A percentile compares a stretch with the other conserved stretches of the same genome.
Conservation (phyloP, 2,329 filamentous ascomycete species). For the Aspergillus sp. region DNA sequence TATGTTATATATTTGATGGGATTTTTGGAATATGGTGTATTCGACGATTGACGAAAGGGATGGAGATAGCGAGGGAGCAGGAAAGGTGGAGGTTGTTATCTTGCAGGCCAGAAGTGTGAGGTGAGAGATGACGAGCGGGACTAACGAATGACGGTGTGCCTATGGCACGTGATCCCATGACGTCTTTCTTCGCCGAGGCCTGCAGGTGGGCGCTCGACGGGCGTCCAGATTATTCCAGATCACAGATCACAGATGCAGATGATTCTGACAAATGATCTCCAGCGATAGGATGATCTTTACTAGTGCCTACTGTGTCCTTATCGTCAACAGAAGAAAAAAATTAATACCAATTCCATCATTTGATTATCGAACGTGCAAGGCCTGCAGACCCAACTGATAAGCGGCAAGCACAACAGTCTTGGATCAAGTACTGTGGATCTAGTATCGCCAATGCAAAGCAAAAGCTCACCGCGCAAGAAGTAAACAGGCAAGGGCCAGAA, state of each 20-base stretch:
- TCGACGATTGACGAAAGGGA: neutral
- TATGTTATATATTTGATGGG: neutral
- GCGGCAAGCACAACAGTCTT: neutral
- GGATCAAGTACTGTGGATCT: neutral
- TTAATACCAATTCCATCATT: neutral
- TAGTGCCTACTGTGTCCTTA: neutral
- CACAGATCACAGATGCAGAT: neutral
- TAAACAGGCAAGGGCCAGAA: constrained; percentile 4
- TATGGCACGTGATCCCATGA: constrained; percentile 2
- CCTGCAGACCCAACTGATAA: neutral
- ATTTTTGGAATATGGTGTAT: neutral
- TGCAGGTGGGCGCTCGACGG: neutral
- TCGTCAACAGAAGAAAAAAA: neutral
- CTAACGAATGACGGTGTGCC: neutral
- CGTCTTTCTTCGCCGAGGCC: neutral
- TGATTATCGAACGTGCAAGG: neutral
- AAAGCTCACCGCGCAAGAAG: neutral
- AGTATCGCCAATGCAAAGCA: neutral
- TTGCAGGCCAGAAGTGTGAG: neutral
- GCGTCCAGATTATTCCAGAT: neutral
- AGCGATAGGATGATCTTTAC: neutral
- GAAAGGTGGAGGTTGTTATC: neutral
- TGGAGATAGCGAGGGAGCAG: neutral
- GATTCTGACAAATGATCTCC: constrained; percentile 3
- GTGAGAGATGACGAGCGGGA: neutral